A percentile compares a stretch with the other conserved stretches of the same genome.
Conservation (phyloP, 1,284 basidiomycete species). For the Mycena sp. region DNA sequence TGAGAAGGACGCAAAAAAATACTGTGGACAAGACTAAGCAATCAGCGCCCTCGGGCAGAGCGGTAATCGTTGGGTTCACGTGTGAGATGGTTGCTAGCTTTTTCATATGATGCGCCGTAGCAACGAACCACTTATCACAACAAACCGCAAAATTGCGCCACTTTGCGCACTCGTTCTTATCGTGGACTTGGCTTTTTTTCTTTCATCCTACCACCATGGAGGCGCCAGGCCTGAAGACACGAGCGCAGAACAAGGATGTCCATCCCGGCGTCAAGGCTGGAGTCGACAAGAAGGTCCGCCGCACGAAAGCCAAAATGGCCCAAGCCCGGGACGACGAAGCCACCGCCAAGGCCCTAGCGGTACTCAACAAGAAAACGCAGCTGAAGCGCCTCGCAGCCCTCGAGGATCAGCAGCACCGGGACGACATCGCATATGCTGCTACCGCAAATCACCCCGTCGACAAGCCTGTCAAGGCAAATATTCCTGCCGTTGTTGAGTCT, state of each 20-base stretch:
- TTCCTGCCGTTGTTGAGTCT: not conserved
- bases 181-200: too few species aligned
- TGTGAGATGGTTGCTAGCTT: too few species aligned
- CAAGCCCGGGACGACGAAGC: not conserved
- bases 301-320: not conserved
- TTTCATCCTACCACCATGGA: slow-evolving; percentile 2
- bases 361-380: not conserved
- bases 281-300: not conserved
- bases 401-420: not conserved
- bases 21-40: not conserved
- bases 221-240: not conserved
- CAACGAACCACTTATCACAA: too few species aligned
- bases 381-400: not conserved
- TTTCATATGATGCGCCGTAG: too few species aligned
- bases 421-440: not conserved
- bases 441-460: slow-evolving; percentile 3
- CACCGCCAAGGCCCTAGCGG: not conserved
- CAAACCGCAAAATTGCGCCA: too few species aligned
- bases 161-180: not conserved
- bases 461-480: not conserved
- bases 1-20: not conserved
- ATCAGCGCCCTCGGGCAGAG: not conserved
- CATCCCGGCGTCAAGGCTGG: not conserved
- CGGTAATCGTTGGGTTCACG: not conserved
- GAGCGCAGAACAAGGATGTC: not conserved